Evolutionary conservation across 208 protist species (phyloP), one percentile per base, ranked within the genome.

Genomic region (Leishmania guyanensis): DNA sequence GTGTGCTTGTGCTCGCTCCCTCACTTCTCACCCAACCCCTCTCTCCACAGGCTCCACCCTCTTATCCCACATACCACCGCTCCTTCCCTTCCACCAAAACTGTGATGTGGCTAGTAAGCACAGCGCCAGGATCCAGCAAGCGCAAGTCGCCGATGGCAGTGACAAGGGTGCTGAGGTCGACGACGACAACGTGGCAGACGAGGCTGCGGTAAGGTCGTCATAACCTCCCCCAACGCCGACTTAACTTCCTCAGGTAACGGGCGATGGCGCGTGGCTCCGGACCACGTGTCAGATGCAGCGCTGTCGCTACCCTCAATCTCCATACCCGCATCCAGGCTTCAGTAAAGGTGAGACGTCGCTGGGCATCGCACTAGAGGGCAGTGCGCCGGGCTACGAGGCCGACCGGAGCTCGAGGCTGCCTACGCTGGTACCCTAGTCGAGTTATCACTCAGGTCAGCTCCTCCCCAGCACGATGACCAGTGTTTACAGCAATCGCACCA

Each of bases 401-500:
- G 20, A 51, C 76, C 69, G 78, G 48, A 73, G 50, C 48, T 62
- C 51, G 62, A 78, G 60, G 72, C 22, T 82, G 62, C 70, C 68
- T 48, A 77, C 79, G 3, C 70, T 77, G 72, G 72, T 62, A 3
- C 72, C 62, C 58, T 60, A 62, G 79, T 78, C 70, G 26, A 77
- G 62, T 60, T 82, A 77, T 46, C 79, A 71, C 43, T 77, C 79
- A 5, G 79, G 26, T 60, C 60, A 73, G 12, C 5, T 36, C 39
- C 36, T 71, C 26, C 71, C 51, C 26, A 77, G 29, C 50, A 60
- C 16, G 39, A 60, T 69, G 62, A 58, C 48, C 8, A 78, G 72
- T 14, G 46, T 75, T 1, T 77, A 33, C 48, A 82, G 79, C 79
- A 77, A 5, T 62, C 43, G 79, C 70, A 78, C 79, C 1, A 62